Percentiles rank a stretch among this genome's conserved stretches.
These are phyloP conservation scores for Suillus ampliporus DNA, from an alignment of 768 basidiomycete species.

Conservation along the genomic window DNA sequence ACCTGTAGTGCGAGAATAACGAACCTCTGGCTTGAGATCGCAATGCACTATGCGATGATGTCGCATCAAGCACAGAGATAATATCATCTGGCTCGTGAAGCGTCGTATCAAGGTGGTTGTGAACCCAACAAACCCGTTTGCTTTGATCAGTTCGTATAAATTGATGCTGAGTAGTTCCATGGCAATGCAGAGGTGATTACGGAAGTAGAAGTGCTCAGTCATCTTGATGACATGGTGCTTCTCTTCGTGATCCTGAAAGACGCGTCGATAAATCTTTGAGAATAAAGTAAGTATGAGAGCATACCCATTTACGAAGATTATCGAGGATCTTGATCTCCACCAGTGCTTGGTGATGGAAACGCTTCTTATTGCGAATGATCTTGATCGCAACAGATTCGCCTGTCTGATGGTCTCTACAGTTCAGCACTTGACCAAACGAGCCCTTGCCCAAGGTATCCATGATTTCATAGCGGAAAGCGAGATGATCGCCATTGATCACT, in stretches of 20 bases:
- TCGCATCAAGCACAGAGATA: slow-evolving; percentile 90
- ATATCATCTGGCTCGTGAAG: slow-evolving; percentile 95
- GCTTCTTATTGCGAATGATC: slow-evolving; percentile 99
- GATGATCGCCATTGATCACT: slow-evolving; percentile 88
- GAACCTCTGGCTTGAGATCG: slow-evolving; percentile 96
- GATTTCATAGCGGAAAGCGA: slow-evolving; percentile 96
- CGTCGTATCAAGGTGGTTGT: slow-evolving; percentile 93
- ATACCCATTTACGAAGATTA: slow-evolving; percentile 95
- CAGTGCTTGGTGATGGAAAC: slow-evolving; percentile 97
- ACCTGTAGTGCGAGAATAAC: slow-evolving; percentile 23
- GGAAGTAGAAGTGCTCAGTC: slow-evolving; percentile 98
- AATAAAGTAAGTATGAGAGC: slow-evolving; percentile 26
- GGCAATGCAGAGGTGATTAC: slow-evolving; percentile 96
- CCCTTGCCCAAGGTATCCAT: slow-evolving; percentile 95
- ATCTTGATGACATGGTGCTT: slow-evolving; percentile 98
- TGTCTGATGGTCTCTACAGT: slow-evolving; percentile 94
- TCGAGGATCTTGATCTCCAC: slow-evolving; percentile 99
- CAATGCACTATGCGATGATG: slow-evolving; percentile 99
- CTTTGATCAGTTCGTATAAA: slow-evolving; percentile 98
- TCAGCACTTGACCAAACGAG: slow-evolving; percentile 96
- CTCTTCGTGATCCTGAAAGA: slow-evolving; percentile 86
- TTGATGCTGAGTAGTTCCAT: slow-evolving; percentile 99
- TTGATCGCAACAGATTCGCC: slow-evolving; percentile 98
- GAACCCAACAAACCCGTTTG: slow-evolving; percentile 98
- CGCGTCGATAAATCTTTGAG: background rate